Evolutionary conservation across 164 flowering plant genomes (phyloP).

Genomic region (Piper betle): DNA sequence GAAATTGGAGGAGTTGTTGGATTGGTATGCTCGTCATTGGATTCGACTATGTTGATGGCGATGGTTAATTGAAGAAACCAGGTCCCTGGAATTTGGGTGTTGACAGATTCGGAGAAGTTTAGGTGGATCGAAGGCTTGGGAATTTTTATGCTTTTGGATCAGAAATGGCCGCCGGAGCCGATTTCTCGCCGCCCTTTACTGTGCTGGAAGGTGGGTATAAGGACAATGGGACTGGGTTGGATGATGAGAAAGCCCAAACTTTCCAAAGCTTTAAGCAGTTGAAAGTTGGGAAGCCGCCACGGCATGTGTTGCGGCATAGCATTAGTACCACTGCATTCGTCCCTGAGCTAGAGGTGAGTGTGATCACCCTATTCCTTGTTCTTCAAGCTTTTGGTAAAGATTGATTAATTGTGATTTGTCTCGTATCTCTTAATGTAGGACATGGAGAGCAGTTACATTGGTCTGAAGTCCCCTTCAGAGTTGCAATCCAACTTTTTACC

Average conservation of each 20-base stretch:
- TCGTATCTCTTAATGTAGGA: constrained; percentile 25
- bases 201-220: constrained; percentile 22
- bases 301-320: constrained; percentile 42
- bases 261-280: constrained; percentile 21
- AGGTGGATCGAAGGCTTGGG: neutral
- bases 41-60: no score
- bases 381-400: neutral
- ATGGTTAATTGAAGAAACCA: no score
- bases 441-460: constrained; percentile 20
- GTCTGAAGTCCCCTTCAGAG: constrained; percentile 26
- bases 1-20: no score
- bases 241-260: constrained; percentile 22
- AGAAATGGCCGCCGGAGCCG: constrained; percentile 32
- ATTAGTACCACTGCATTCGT: constrained; percentile 34
- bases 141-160: constrained; percentile 13
- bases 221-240: constrained; percentile 15
- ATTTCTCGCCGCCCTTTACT: constrained; percentile 17
- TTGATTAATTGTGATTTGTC: neutral
- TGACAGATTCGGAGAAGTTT: neutral
- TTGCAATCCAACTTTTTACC: constrained; percentile 43
- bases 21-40: no score
- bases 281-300: constrained; percentile 42
- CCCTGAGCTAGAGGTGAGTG: constrained; percentile 24
- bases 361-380: neutral
- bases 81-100: neutral